A percentile compares a stretch with the other conserved stretches of the same genome.
Evolutionary conservation across 306 rosid species (phyloP).

Genomic region (Quercus ilex): DNA sequence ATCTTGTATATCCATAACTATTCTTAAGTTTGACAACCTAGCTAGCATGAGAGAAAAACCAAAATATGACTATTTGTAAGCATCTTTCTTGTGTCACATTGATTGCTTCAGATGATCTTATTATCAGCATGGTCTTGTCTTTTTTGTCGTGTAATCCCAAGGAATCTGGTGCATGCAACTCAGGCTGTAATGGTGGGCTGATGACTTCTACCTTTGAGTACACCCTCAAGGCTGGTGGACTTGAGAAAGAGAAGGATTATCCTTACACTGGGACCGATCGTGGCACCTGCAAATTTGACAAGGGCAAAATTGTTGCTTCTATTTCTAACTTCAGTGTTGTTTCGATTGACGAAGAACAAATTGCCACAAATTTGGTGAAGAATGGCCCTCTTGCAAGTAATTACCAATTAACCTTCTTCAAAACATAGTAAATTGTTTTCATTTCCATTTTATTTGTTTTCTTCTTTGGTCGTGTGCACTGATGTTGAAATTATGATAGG

Average conservation of each 20-base stretch:
- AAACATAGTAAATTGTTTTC: neutral
- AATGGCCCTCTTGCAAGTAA: constrained; percentile 94
- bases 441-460: neutral
- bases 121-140: neutral
- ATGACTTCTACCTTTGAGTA: constrained; percentile 89
- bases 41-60: neutral
- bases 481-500: too few relatives aligned
- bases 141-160: constrained; percentile 83
- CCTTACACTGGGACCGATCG: constrained; percentile 80
- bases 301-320: constrained; percentile 57
- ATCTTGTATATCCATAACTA: too few relatives aligned
- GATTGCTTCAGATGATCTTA: neutral
- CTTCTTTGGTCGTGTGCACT: neutral
- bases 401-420: constrained; percentile 8
- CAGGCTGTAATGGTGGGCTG: constrained; percentile 87
- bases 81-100: neutral
- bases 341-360: constrained; percentile 77
- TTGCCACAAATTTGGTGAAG: constrained; percentile 84
- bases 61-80: neutral
- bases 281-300: constrained; percentile 79
- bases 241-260: constrained; percentile 71
- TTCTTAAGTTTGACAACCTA: neutral
- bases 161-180: constrained; percentile 60
- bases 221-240: constrained; percentile 73
- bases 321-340: constrained; percentile 81